phyloP scores from a whole-genome alignment of 2,329 filamentous ascomycete species.

The Chaetomiaceae sp. region DNA sequence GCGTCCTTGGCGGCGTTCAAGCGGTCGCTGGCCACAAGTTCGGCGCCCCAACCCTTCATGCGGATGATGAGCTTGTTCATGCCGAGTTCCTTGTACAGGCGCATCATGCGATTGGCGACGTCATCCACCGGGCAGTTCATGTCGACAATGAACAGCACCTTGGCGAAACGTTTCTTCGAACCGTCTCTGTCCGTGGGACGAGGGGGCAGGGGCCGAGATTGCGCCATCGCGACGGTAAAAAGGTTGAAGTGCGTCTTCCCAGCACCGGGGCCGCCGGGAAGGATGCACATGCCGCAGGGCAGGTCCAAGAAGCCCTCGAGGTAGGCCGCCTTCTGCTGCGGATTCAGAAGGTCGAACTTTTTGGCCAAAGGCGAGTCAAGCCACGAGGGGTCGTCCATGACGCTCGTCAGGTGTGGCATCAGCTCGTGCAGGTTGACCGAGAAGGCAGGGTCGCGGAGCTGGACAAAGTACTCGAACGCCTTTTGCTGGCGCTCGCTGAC shows the following conservation, averaged over 20 bases:
- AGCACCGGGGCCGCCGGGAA: slow-evolving; percentile 15
- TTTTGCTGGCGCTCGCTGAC: slow-evolving; percentile 5
- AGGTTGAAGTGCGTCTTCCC: slow-evolving; percentile 18
- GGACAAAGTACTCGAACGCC: slow-evolving; percentile 13
- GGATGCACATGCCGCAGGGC: slow-evolving; percentile 11
- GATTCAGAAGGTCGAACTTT: slow-evolving; percentile 6
- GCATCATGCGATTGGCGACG: slow-evolving; percentile 13
- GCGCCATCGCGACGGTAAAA: slow-evolving; percentile 12
- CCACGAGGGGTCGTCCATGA: not conserved
- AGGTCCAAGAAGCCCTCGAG: slow-evolving; percentile 8
- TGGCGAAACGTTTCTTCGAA: not conserved
- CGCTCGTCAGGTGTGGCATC: slow-evolving; percentile 8
- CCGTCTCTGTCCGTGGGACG: not conserved
- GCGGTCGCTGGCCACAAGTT: slow-evolving; percentile 5
- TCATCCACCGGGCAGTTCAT: slow-evolving; percentile 17
- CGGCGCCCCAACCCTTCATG: slow-evolving; percentile 12
- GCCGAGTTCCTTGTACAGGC: slow-evolving; percentile 2
- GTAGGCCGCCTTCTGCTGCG: slow-evolving; percentile 9
- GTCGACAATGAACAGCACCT: slow-evolving; percentile 16
- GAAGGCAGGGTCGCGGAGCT: slow-evolving; percentile 7
- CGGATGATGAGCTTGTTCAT: slow-evolving; percentile 16
- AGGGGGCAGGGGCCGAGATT: not conserved
- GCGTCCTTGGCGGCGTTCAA: slow-evolving; percentile 11
- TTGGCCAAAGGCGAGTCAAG: not conserved
- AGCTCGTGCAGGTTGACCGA: slow-evolving; percentile 1